These are phyloP conservation scores for Phialophora expanda DNA, from an alignment of 2,329 filamentous ascomycete genomes.

Conservation along the genomic window DNA sequence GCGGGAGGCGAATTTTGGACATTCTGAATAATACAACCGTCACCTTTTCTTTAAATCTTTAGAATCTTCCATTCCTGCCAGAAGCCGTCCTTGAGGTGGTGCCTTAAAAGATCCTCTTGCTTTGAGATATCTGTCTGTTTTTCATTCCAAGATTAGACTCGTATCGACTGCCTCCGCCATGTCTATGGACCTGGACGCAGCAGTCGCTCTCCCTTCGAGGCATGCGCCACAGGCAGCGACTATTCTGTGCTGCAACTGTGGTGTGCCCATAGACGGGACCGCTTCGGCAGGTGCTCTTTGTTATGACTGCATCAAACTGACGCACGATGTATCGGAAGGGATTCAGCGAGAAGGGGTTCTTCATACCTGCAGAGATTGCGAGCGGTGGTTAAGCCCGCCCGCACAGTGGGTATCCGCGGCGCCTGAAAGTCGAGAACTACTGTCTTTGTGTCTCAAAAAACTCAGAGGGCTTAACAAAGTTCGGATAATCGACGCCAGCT, in stretches of 20 bases:
- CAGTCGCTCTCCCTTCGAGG: conserved; percentile 50
- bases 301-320: conserved; percentile 93
- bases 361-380: conserved; percentile 92
- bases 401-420: conserved; percentile 81
- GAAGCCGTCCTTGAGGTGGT: not conserved
- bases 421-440: conserved; percentile 87
- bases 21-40: conserved; percentile 26
- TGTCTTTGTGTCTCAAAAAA: conserved; percentile 89
- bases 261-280: conserved; percentile 92
- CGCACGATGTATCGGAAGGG: conserved; percentile 87
- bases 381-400: conserved; percentile 89
- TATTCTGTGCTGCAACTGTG: conserved; percentile 99
- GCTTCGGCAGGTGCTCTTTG: conserved; percentile 84
- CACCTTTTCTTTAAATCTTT: conserved; percentile 19
- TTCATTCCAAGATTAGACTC: not conserved
- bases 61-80: not conserved
- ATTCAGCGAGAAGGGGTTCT: conserved; percentile 89
- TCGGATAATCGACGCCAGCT: conserved; percentile 91
- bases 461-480: conserved; percentile 85
- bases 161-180: conserved; percentile 45
- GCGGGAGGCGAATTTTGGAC: conserved; percentile 26
- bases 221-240: conserved; percentile 51
- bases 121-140: not conserved
- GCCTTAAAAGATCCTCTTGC: not conserved
- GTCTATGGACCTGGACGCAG: conserved; percentile 65